These are phyloP conservation scores for Bauhinia variegata DNA, from an alignment of 306 rosid species.

Conservation along the genomic window DNA sequence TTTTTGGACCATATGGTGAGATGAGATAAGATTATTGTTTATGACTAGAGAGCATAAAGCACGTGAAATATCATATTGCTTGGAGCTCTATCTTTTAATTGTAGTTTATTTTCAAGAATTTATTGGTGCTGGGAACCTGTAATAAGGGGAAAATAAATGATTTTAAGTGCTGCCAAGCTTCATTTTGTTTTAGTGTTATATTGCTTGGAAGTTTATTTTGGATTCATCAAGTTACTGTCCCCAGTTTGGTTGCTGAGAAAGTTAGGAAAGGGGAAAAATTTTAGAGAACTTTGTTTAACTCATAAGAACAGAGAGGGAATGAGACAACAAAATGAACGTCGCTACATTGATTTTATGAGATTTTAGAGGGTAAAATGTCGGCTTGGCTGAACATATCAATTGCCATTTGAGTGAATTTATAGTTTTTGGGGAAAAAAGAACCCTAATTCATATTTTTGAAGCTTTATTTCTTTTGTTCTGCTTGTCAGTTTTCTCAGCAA, in stretches of 20 bases:
- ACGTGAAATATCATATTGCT: background rate
- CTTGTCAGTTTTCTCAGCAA: slow-evolving; percentile 58
- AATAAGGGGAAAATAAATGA: background rate
- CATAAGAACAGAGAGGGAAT: slow-evolving; percentile 10
- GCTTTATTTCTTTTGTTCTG: slow-evolving; percentile 21
- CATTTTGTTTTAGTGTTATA: too few species aligned
- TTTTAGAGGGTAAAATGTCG: slow-evolving; percentile 16
- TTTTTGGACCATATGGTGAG: background rate
- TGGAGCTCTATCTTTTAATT: background rate
- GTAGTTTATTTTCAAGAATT: background rate
- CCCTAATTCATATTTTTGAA: slow-evolving; percentile 29
- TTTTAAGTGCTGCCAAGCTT: background rate
- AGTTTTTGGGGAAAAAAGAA: slow-evolving; percentile 22
- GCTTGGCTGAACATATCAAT: slow-evolving; percentile 7
- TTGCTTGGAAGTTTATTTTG: background rate
- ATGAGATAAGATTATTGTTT: background rate
- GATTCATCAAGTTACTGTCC: background rate
- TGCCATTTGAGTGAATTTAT: slow-evolving; percentile 27
- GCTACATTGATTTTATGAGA: slow-evolving; percentile 2
- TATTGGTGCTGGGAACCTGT: background rate
- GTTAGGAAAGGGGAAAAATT: slow-evolving; percentile 4
- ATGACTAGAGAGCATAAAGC: background rate
- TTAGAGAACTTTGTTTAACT: slow-evolving; percentile 23
- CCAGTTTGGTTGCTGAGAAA: slow-evolving; percentile 41
- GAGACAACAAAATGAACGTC: background rate